These are phyloP conservation scores for Gnomoniopsis sp. DNA, from an alignment of 2,329 filamentous ascomycete genomes.

Conservation along the genomic window DNA sequence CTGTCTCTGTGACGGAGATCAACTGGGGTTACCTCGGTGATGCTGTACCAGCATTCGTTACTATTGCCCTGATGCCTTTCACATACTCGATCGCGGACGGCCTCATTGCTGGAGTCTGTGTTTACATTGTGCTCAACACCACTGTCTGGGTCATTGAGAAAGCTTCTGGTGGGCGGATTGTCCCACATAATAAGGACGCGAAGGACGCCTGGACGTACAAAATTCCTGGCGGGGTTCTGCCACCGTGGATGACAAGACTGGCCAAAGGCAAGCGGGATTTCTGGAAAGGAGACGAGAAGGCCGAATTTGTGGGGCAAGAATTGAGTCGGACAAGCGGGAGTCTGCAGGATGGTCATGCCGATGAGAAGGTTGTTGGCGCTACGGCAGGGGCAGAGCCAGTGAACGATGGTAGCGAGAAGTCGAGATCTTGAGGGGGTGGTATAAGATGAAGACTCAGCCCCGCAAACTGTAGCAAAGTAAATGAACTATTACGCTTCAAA, in stretches of 20 bases:
- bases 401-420: neutral
- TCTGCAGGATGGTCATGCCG: neutral
- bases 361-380: slow-evolving; percentile 8
- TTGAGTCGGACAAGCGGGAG: slow-evolving; percentile 8
- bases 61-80: slow-evolving; percentile 83
- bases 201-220: slow-evolving; percentile 81
- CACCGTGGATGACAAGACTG: slow-evolving; percentile 65
- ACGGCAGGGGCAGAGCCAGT: slow-evolving; percentile 4
- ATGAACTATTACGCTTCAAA: too few species aligned
- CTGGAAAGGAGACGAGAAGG: slow-evolving; percentile 49
- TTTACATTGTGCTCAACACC: slow-evolving; percentile 74
- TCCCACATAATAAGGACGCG: slow-evolving; percentile 70
- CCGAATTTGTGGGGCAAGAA: slow-evolving; percentile 3
- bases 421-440: neutral
- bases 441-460: neutral
- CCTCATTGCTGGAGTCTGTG: slow-evolving; percentile 74
- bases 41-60: slow-evolving; percentile 79
- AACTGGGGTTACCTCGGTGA: slow-evolving; percentile 88
- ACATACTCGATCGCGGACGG: slow-evolving; percentile 87
- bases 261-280: slow-evolving; percentile 68
- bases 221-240: slow-evolving; percentile 70
- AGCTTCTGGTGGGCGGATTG: slow-evolving; percentile 63
- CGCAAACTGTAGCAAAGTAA: too few species aligned
- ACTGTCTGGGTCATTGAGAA: slow-evolving; percentile 67
- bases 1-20: slow-evolving; percentile 72